Conservation (phyloP, 2,329 filamentous ascomycete genomes). For the Fusarium poae region DNA sequence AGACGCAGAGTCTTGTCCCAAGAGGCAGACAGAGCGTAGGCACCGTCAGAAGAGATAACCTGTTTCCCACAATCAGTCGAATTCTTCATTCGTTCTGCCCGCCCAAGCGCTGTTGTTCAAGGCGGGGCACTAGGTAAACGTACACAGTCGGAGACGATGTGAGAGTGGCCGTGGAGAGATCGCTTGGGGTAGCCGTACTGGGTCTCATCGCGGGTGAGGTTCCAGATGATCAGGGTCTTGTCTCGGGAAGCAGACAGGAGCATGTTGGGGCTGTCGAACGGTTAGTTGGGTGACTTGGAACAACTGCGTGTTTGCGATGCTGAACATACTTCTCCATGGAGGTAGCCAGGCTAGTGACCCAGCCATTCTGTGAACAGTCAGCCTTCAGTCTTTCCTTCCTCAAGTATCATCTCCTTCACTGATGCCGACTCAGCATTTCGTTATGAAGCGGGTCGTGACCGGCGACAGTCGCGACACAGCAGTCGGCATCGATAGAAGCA, state of each 20-base stretch:
- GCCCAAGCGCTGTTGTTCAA: conserved; percentile 14
- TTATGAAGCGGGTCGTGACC: conserved; percentile 33
- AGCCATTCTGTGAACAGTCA: conserved; percentile 77
- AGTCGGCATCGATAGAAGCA: conserved; percentile 31
- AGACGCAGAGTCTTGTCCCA: conserved; percentile 99
- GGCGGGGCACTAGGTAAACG: conserved; percentile 59
- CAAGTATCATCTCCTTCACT: conserved; percentile 15
- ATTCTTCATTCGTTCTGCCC: conserved; percentile 32
- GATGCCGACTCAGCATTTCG: conserved; percentile 28
- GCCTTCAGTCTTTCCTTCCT: conserved; percentile 39
- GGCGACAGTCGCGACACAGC: conserved; percentile 37
- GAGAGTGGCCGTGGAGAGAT: conserved; percentile 97
- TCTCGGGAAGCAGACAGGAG: conserved; percentile 97
- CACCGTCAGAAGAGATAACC: conserved; percentile 99
- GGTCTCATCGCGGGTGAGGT: conserved; percentile 98
- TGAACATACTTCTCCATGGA: conserved; percentile 93
- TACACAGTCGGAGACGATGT: conserved; percentile 99
- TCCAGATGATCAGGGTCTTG: conserved; percentile 99
- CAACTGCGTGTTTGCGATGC: conserved; percentile 13
- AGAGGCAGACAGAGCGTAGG: conserved; percentile 97
- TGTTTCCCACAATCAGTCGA: conserved; percentile 57
- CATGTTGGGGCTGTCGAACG: conserved; percentile 87
- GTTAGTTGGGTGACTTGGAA: conserved; percentile 31
- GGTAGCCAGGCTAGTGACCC: conserved; percentile 98
- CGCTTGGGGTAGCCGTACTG: conserved; percentile 99